Evolutionary conservation across 2,329 filamentous ascomycete species (phyloP), one percentile per base, ranked within the genome.

Genomic region (Aspergillus sclerotialis): DNA sequence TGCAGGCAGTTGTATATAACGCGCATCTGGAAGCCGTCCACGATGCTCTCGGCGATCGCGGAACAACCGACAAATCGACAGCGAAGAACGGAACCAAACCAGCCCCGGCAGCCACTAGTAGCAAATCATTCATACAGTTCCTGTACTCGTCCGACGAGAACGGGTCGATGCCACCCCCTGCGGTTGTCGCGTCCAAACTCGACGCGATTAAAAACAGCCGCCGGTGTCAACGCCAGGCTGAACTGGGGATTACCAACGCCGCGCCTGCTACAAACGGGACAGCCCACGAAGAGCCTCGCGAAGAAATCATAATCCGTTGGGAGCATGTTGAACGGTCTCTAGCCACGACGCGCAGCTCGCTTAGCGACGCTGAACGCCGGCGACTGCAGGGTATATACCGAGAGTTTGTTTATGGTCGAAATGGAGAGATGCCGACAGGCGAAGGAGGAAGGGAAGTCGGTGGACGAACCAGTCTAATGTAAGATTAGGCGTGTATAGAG

Each of bases 1-100:
- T 98, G 3, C 92, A 98, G 60, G 92, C 90, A 0, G 75, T 98
- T 5, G 80, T 96, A 28, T 95, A 94, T 51, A 98, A 98, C 48
- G 89, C 92, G 0, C 92, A 98, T 58, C 74, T 98, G 5, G 90
- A 96, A 65, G 92, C 92, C 17, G 95, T 98, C 44, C 92, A 98
- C 56, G 89, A 95, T 47, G 80, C 93, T 2, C 75, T 98, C 1
- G 82, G 78, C 35, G 77, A 81, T 50, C 51, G 47, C 19, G 48
- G 52, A 1, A 44, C 43, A 7, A 36, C 39, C 12, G 69, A 78
- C 18, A 68, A 74, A 40, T 30, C 38, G 30, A 48, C 29, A 40
- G 48, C 26, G 43, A 61, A 50, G 21, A 48, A 51, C 16, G 45
- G 42, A 7, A 40, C 46, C 5, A 59, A 55, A 30, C 42, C 45